phyloP scores from a whole-genome alignment of 441 rosid species.

The Bruguiera hainesii region DNA sequence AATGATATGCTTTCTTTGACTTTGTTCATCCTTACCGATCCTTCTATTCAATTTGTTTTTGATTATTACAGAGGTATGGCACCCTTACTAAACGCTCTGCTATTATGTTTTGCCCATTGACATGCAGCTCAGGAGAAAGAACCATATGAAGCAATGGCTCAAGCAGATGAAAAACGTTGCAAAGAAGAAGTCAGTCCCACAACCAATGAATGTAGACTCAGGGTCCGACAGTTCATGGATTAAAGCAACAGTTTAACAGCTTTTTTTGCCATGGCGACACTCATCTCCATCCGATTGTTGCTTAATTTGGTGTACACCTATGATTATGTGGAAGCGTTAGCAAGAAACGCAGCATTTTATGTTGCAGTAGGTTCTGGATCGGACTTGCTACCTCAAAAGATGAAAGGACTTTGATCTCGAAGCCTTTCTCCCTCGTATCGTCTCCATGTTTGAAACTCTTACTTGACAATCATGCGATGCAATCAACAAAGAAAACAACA shows the following conservation, averaged over 20 bases:
- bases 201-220: constrained; percentile 56
- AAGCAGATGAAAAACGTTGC: constrained; percentile 64
- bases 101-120: neutral
- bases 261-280: no score
- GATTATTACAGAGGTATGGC: neutral
- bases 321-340: no score
- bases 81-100: neutral
- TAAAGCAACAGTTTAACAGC: neutral
- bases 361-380: no score
- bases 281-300: no score
- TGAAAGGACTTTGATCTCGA: no score
- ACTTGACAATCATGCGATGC: no score
- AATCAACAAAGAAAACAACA: no score
- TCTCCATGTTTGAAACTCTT: no score
- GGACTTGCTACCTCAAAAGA: no score
- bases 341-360: no score
- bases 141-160: constrained; percentile 75
- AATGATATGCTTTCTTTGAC: constrained; percentile 35
- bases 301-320: no score
- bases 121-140: constrained; percentile 71
- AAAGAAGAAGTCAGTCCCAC: constrained; percentile 54
- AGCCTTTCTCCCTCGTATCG: no score
- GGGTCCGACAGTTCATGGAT: constrained; percentile 46
- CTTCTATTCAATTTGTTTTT: neutral
- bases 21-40: neutral